phyloP scores from a whole-genome alignment of 805 yeast species.

The Debaryomyces prosopidis region DNA sequence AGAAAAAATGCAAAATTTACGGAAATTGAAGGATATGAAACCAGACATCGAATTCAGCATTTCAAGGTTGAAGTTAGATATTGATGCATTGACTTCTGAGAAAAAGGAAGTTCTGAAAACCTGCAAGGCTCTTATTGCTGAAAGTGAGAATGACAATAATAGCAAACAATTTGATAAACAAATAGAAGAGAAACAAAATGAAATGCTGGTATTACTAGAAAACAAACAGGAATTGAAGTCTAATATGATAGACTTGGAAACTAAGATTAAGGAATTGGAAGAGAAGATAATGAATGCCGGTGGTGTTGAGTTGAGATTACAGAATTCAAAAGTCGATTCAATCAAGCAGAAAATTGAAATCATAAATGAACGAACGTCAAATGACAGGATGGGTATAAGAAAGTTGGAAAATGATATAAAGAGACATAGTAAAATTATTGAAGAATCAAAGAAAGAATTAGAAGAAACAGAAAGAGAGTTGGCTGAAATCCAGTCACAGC shows the following conservation, averaged over 20 bases:
- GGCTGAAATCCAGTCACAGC: constrained; percentile 17
- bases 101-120: constrained; percentile 45
- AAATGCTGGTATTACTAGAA: constrained; percentile 15
- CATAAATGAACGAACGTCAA: constrained; percentile 53
- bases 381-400: constrained; percentile 54
- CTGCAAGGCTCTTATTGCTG: constrained; percentile 42
- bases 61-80: constrained; percentile 62
- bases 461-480: constrained; percentile 24
- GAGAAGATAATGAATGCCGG: constrained; percentile 87
- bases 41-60: constrained; percentile 69
- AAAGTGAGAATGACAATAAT: constrained; percentile 29
- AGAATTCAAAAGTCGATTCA: constrained; percentile 80
- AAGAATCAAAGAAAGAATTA: constrained; percentile 49
- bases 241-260: constrained; percentile 56
- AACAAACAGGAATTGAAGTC: constrained; percentile 40
- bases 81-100: constrained; percentile 59
- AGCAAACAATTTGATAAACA: constrained; percentile 38
- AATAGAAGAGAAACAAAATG: constrained; percentile 28
- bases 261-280: constrained; percentile 60
- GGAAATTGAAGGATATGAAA: constrained; percentile 57
- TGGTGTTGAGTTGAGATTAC: constrained; percentile 79
- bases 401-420: constrained; percentile 66
- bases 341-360: constrained; percentile 65
- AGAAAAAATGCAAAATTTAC: constrained; percentile 61
- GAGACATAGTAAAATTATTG: constrained; percentile 50